Conservation (phyloP, 1,284 basidiomycete species). For the Boletus mariae region DNA sequence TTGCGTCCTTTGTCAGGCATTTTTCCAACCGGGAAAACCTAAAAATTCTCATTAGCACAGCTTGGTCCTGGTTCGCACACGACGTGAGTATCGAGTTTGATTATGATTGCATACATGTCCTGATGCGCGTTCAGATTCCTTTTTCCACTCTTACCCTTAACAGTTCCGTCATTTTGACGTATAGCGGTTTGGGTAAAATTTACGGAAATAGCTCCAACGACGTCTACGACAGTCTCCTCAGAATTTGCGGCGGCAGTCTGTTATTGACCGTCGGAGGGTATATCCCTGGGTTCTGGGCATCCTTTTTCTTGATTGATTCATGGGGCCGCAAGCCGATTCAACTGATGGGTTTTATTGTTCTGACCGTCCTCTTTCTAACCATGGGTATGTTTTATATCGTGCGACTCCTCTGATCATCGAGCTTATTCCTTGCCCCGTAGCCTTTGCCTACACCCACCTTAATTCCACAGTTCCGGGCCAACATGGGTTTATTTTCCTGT, state of each 20-base stretch:
- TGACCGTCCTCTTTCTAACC: conserved; percentile 49
- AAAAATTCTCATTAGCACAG: conserved; percentile 44
- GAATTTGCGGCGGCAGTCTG: conserved; percentile 37
- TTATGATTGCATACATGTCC: not conserved
- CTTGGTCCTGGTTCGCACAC: conserved; percentile 64
- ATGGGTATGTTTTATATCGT: conserved; percentile 39
- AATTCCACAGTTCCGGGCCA: conserved; percentile 37
- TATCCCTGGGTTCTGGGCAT: conserved; percentile 49
- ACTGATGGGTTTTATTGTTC: conserved; percentile 55
- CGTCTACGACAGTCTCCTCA: conserved; percentile 32
- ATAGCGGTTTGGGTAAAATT: conserved; percentile 31
- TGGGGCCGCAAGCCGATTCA: conserved; percentile 55
- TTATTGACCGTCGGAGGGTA: conserved; percentile 50
- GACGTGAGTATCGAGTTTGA: conserved; percentile 34
- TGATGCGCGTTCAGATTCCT: conserved; percentile 41
- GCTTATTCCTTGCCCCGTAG: conserved; percentile 28
- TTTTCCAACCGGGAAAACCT: conserved; percentile 45
- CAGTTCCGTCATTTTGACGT: conserved; percentile 41
- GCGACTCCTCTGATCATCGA: not conserved
- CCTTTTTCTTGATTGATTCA: conserved; percentile 48
- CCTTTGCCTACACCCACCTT: conserved; percentile 56
- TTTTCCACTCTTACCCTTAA: conserved; percentile 66
- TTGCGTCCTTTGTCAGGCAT: conserved; percentile 45
- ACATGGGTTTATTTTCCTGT: conserved; percentile 58
- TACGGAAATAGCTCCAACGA: conserved; percentile 13